Percentiles rank a stretch among this genome's conserved stretches.
Conservation (phyloP, 495 filamentous ascomycete species). For the Aspergillus haitiensis region DNA sequence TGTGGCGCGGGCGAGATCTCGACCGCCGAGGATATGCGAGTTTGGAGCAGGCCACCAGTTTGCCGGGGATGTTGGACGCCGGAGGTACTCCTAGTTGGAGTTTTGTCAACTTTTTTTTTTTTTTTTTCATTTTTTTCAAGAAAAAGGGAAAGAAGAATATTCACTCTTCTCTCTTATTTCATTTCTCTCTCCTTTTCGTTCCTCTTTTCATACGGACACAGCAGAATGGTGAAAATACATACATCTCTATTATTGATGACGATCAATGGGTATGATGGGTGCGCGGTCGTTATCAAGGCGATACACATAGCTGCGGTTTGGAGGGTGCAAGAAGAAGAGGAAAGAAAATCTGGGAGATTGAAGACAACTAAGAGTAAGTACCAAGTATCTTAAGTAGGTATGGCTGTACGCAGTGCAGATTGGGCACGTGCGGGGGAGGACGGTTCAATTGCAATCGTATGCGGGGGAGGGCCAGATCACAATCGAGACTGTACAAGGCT, state of each 20-base stretch:
- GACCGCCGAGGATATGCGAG: constrained; percentile 62
- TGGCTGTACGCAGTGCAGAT: constrained; percentile 2
- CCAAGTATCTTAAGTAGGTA: neutral
- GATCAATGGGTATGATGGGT: constrained; percentile 87
- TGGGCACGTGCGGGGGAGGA: constrained; percentile 15
- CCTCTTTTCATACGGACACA: neutral
- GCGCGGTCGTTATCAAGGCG: constrained; percentile 81
- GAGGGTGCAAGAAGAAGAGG: neutral
- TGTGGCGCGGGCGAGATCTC: constrained; percentile 63
- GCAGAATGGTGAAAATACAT: constrained; percentile 19
- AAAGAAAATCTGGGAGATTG: neutral
- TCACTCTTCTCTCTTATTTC: constrained; percentile 1
- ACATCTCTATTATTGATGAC: constrained; percentile 93
- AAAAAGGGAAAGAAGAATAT: neutral
- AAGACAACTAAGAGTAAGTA: neutral
- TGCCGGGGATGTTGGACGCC: constrained; percentile 78
- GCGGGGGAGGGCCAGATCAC: neutral
- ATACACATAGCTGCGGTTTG: constrained; percentile 73
- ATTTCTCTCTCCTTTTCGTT: neutral
- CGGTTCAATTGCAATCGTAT: neutral
- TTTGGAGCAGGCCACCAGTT: constrained; percentile 76
- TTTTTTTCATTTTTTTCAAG: neutral
- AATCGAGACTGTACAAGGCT: too few relatives aligned
- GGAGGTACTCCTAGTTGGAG: constrained; percentile 70
- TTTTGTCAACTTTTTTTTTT: constrained; percentile 15